Conservation (phyloP, 345 rosid species). For the Corchorus olitorius region DNA sequence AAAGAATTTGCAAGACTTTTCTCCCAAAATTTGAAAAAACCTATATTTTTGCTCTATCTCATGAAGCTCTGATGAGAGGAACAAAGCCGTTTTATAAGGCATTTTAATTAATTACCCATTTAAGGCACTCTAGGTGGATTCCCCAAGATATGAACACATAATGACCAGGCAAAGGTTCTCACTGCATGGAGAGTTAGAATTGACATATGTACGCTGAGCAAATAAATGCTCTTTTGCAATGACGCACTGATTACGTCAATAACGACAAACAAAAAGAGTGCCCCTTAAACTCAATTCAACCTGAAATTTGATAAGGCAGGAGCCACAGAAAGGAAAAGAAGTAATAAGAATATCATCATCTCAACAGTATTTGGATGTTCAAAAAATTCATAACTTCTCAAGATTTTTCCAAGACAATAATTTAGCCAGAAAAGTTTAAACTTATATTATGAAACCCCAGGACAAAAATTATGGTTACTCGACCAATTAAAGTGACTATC, state of each 20-base stretch:
- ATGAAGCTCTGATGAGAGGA: neutral
- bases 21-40: conserved; percentile 18
- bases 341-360: neutral
- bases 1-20: conserved; percentile 16
- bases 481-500: neutral
- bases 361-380: neutral
- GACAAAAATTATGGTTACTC: neutral
- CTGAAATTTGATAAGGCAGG: neutral
- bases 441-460: neutral
- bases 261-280: conserved; percentile 18
- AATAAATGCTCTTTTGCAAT: conserved; percentile 18
- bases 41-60: neutral
- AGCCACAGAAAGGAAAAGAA: neutral
- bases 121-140: conserved; percentile 28
- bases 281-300: conserved; percentile 1
- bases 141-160: conserved; percentile 21
- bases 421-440: neutral
- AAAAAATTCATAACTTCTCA: neutral
- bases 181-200: conserved; percentile 25
- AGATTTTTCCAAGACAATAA: neutral
- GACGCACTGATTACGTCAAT: conserved; percentile 20
- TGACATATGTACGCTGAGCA: conserved; percentile 26
- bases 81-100: conserved; percentile 13
- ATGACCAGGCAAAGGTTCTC: conserved; percentile 17
- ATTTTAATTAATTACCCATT: conserved; percentile 19